Percentiles rank a stretch among this genome's conserved stretches.
These are phyloP conservation scores for Alternaria sp. DNA, from an alignment of 2,329 filamentous ascomycete genomes.

Conservation along the genomic window DNA sequence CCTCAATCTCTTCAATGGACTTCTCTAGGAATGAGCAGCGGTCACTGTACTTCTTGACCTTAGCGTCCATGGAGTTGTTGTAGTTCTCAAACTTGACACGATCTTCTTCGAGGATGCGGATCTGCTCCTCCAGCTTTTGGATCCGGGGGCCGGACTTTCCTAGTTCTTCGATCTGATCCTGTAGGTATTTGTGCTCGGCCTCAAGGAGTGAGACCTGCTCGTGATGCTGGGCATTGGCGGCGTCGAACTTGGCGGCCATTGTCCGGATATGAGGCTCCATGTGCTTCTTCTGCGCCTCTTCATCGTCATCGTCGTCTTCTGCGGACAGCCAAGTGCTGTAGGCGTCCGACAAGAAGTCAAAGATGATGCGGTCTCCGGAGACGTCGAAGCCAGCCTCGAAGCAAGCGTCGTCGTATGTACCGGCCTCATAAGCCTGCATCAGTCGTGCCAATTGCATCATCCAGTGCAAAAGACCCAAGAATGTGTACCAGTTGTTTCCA, in stretches of 20 bases:
- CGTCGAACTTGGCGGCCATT: constrained; percentile 89
- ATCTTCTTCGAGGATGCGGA: constrained; percentile 93
- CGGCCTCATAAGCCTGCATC: constrained; percentile 80
- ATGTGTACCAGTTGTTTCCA: constrained; percentile 95
- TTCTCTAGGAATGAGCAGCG: constrained; percentile 83
- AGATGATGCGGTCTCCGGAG: constrained; percentile 88
- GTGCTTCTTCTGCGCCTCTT: constrained; percentile 71
- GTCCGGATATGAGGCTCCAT: constrained; percentile 82
- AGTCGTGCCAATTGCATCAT: constrained; percentile 98
- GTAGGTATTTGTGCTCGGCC: constrained; percentile 79
- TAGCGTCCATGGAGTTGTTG: constrained; percentile 81
- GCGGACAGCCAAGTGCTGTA: constrained; percentile 95
- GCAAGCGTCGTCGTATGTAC: constrained; percentile 89
- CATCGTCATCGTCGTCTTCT: constrained; percentile 74
- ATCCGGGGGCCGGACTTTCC: constrained; percentile 86
- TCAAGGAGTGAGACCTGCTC: constrained; percentile 86
- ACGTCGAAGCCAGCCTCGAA: constrained; percentile 88
- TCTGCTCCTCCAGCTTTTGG: constrained; percentile 83
- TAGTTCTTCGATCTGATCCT: constrained; percentile 86
- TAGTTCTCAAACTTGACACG: constrained; percentile 95
- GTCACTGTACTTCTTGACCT: constrained; percentile 86
- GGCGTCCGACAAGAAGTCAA: constrained; percentile 85
- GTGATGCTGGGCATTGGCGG: constrained; percentile 81
- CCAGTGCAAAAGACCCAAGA: constrained; percentile 94
- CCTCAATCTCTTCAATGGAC: constrained; percentile 82